Evolutionary conservation across 2,329 filamentous ascomycete species (phyloP), one percentile per base, ranked within the genome.

Genomic region (Ceratocystis destructans): DNA sequence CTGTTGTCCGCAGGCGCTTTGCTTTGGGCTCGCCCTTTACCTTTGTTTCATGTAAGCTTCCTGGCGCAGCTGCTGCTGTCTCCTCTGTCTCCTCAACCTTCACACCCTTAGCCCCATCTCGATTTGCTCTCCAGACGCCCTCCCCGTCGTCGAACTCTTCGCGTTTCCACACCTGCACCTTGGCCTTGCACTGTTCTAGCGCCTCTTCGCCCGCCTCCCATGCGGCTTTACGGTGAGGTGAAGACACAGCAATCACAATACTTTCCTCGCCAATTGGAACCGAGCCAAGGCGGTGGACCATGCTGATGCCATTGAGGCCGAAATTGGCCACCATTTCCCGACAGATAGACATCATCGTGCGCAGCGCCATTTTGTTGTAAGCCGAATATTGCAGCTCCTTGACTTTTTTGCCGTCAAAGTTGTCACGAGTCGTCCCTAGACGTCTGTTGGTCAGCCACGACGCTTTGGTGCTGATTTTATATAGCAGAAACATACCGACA

Each of bases 241-340:
- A 82, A 55, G 89, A 91, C 3, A 96, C 88, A 1, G 90, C 89
- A 71, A 97, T 91, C 66, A 95, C 77, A 69, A 99, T 93, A 73
- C 90, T 96, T 77, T 96, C 92, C 76, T 96, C 90, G n/a, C 86
- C 88, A 66, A 97, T 87, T 2, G 90, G 89, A 17, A 96, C 93
- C 22, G 84, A 81, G 0, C 94, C 94, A 2, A 97, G 80, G 3
- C 93, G 84, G 76, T 97, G 94, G 15, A 88, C 80, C 74, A 97
- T 88, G 62, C 87, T 85, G 67, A 97, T 85, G 6, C 84, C 87
- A 46, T 83, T 82, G 20, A 96, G 81, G 0, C 75, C 76, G 73
- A 96, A 85, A 70, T 84, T 85, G 10, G 75, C 72, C 17, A 76
- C 75, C 2, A 92, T 76, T 3, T 78, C 74, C 5, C 78, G 76